Evolutionary conservation across 176 grass and related monocot species (phyloP), one percentile per base, ranked within the genome.

Genomic region (Aegilops umbellulata): DNA sequence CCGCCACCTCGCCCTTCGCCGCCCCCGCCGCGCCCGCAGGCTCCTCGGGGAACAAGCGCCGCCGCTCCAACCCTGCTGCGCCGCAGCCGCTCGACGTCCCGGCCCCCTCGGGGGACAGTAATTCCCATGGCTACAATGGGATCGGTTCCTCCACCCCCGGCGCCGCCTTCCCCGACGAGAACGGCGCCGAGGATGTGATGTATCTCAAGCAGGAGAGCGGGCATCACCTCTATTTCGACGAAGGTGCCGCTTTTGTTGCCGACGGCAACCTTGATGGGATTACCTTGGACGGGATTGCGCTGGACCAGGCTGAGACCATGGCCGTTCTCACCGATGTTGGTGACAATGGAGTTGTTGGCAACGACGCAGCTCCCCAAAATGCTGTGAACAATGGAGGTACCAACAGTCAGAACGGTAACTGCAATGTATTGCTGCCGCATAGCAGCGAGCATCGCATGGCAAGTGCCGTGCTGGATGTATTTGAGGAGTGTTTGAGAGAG

Each of bases 41-140:
- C 71, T 85, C 92, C 68, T 83, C 90, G 3, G 92, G 92, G 32
- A 98, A 98, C 85, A 98, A 95, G 82, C 95, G 95, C 66, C 93
- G 93, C 34, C 93, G 93, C 57, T 76, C 95, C 65, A 92, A 88
- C 75, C 93, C 91, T 19, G 44, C 44, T 5, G 31, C 31, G 14
- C 34, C 4, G 22, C 39, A 3, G 29, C 31, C 10, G 29, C 88
- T 86, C 36, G 20, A 9, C 22, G 22, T 49, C 27, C 57, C 79
- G 0, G 86, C 16, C 3, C 77, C 63, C 24, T 80, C 81, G 4
- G 90, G 86, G 30, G 90, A 92, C 22, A 67, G 69, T 31, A 82
- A 80, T 31, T 81, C 82, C 34, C 82, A 87, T 27, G 92, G 86
- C 34, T 89, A 84, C 66, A 90, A 90, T 17, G 27, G 86, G 79